Base-by-base conservation (phyloP, 306 rosid species). In the Crataegus laevigata region DNA sequence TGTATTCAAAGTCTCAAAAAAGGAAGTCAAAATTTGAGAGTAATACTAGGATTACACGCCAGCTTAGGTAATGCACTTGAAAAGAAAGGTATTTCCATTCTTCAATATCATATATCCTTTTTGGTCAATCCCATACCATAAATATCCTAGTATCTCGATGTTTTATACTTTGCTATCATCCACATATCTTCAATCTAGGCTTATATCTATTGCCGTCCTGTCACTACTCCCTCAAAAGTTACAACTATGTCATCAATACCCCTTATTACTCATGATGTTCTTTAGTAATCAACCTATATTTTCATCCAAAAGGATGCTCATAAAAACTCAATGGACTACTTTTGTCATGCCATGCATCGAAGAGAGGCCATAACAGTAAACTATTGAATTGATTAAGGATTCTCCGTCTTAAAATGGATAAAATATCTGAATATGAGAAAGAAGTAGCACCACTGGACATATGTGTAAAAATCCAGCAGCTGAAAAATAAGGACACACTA, bases 391-490 rank as follows among this genome's bases (percentile, higher is more conserved):
- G 34, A 13, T 54, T 2, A 12, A 54, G 32, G 32, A 71, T 70
- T 52, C 29, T 29, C 4, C 7, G 30, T 3, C 38, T 8, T 32
- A 32, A 52, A 52, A 21, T n/a, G 11, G 11, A 25, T 22, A 57
- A 22, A 22, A 26, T 26, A 26, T 55, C 60, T 4, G 60, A 52
- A 55, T 60, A 60, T 36, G 54, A 30, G 52, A 60, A 72, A 58
- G 3, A 12, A 65, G 66, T 60, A 51, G 72, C 21, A 59, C 43
- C 30, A 15, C 50, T 69, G 59, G 43, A 38, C 71, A 75, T 14
- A 52, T 52, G 25, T 43, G 28, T 38, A 54, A 30, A 66, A 34
- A 61, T 72, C 73, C 81, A 66, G 18, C 68, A 82, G 54, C 65
- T 51, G 72, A 68, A 52, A 77, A 74, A 52, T 75, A n/a, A 40